Base-by-base conservation (phyloP, 2,329 filamentous ascomycete genomes). In the Penicillium janthinellum region DNA sequence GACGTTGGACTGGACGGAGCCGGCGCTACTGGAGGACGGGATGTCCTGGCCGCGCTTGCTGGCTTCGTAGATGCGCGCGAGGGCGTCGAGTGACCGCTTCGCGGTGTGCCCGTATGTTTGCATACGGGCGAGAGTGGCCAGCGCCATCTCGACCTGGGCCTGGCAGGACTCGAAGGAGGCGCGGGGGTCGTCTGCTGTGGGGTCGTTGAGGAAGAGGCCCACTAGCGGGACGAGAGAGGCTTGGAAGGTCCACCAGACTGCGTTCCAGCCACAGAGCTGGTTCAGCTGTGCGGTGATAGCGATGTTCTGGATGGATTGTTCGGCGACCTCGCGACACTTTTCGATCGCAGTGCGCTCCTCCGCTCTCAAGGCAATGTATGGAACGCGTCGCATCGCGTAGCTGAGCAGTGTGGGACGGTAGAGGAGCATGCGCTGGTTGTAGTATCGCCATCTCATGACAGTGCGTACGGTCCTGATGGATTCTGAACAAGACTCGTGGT, bases 371-470 rank as follows among this genome's bases (percentile, higher is more conserved):
- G 82, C 77, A 51, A 82, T 74, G 58, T 81, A 81, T 70, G 83
- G 54, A 71, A 83, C 80, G 67, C 83, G 65, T 64, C 78, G 68
- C 81, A 81, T 81, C 70, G 86, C 81, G 69, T 90, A 78, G 75
- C 85, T 88, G 5, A 93, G 82, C 1, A 94, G 81, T 0, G 89
- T 86, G 0, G 90, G 90, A 2, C 90, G 83, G 73, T 92, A 88
- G 22, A 93, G 84, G 1, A 93, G 83, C 76, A 92, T 89, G 49
- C 90, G 87, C 49, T 92, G 83, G 67, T 91, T 92, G 70, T 90
- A 87, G 71, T 90, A 93, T 14, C 90, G 84, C 90, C 90, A 93
- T 73, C 90, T 90, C 88, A 92, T 91, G 67, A 92, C 84, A 63
- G 86, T 86, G 53, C 90, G 84, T 0, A 88, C 86, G 51, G 89